phyloP scores from a whole-genome alignment of 2,329 filamentous ascomycete genomes.

The Phaeoacremonium minimum region DNA sequence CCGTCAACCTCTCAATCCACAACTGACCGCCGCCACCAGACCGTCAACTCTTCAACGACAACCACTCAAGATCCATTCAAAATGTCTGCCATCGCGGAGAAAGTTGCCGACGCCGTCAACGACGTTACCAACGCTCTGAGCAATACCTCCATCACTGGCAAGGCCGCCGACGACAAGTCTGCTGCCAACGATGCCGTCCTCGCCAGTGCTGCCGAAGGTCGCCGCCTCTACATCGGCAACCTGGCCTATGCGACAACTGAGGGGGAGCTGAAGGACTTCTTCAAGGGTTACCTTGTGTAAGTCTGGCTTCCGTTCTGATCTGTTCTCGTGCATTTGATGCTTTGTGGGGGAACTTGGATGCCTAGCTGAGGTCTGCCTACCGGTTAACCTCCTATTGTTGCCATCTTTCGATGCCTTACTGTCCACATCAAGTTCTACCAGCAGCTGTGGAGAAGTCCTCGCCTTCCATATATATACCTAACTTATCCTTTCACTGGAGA shows the following conservation, averaged over 20 bases:
- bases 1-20: slow-evolving; percentile 37
- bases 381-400: too few species aligned
- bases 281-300: slow-evolving; percentile 99
- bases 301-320: too few species aligned
- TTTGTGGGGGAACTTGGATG: too few species aligned
- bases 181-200: slow-evolving; percentile 95
- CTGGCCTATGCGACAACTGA: slow-evolving; percentile 99
- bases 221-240: slow-evolving; percentile 99
- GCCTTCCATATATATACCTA: too few species aligned
- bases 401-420: too few species aligned
- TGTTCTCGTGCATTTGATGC: too few species aligned
- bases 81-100: slow-evolving; percentile 83
- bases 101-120: slow-evolving; percentile 68
- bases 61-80: slow-evolving; percentile 41
- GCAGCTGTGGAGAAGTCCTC: too few species aligned
- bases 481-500: too few species aligned
- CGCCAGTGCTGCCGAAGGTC: slow-evolving; percentile 96
- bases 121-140: slow-evolving; percentile 71
- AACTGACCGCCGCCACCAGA: slow-evolving; percentile 26
- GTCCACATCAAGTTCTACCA: too few species aligned
- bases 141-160: slow-evolving; percentile 65
- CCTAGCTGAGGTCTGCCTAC: too few species aligned
- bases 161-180: slow-evolving; percentile 50
- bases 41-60: slow-evolving; percentile 29
- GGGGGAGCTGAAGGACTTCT: slow-evolving; percentile 99